A percentile compares a stretch with the other conserved stretches of the same genome.
phyloP scores from a whole-genome alignment of 2,329 filamentous ascomycete genomes.

The Alternaria novae-zelandiae region DNA sequence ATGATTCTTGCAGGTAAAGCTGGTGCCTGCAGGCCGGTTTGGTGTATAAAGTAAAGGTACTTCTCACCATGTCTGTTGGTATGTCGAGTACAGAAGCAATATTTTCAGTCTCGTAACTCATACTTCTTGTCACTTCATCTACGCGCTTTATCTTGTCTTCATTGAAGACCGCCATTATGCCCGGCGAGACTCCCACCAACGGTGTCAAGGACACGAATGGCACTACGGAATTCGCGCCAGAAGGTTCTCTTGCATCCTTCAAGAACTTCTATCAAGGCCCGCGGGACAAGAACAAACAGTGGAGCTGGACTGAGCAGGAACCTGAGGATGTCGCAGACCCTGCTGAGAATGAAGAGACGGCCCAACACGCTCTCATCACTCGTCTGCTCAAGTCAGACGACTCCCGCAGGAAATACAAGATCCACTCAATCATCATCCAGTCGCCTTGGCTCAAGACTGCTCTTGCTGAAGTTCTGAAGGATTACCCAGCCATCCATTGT shows the following conservation, averaged over 20 bases:
- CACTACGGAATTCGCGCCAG: conserved; percentile 1
- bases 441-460: conserved; percentile 65
- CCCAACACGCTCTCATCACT: conserved; percentile 58
- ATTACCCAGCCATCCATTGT: conserved; percentile 66
- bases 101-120: background rate
- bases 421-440: conserved; percentile 70
- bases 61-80: background rate
- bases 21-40: background rate
- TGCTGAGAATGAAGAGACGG: conserved; percentile 66
- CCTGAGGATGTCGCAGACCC: conserved; percentile 32
- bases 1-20: background rate
- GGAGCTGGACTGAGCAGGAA: conserved; percentile 35
- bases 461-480: conserved; percentile 61
- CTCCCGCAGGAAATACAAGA: conserved; percentile 64
- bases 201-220: conserved; percentile 2
- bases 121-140: background rate
- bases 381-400: conserved; percentile 54
- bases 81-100: background rate
- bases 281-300: conserved; percentile 33
- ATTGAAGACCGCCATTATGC: background rate
- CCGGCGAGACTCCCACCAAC: background rate
- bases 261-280: conserved; percentile 31
- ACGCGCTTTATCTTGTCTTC: background rate
- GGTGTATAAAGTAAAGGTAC: background rate
- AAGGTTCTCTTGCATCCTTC: conserved; percentile 26